Evolutionary conservation across 1,139 yeast genomes (phyloP).

Genomic region (Pichia norvegensis): DNA sequence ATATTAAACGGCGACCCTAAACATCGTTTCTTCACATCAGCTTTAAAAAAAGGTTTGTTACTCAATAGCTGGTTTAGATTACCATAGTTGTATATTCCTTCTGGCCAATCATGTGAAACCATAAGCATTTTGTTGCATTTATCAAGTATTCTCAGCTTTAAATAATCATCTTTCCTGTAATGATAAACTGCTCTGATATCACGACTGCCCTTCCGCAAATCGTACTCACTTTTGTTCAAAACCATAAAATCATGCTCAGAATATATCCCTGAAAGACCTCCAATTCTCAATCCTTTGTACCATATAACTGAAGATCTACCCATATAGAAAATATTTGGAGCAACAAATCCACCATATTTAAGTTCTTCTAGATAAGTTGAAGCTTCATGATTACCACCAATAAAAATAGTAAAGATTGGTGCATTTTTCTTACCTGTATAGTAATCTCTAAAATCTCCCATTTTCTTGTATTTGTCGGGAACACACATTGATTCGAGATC

Average conservation of each 20-base stretch:
- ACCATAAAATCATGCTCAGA: slow-evolving; percentile 41
- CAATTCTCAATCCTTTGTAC: slow-evolving; percentile 66
- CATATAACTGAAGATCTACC: slow-evolving; percentile 74
- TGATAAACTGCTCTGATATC: slow-evolving; percentile 64
- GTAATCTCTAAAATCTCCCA: slow-evolving; percentile 78
- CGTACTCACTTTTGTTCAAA: slow-evolving; percentile 31
- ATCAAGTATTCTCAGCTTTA: slow-evolving; percentile 42
- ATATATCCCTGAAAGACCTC: slow-evolving; percentile 82
- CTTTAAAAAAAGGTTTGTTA: slow-evolving; percentile 58
- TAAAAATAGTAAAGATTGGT: slow-evolving; percentile 69
- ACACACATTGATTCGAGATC: slow-evolving; percentile 64
- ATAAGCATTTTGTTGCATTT: slow-evolving; percentile 32
- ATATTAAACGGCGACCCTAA: slow-evolving; percentile 75
- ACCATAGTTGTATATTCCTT: slow-evolving; percentile 64
- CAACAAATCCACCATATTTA: slow-evolving; percentile 90
- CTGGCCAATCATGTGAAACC: slow-evolving; percentile 94
- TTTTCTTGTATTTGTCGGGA: slow-evolving; percentile 44
- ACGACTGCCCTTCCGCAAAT: slow-evolving; percentile 38
- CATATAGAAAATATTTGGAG: slow-evolving; percentile 80
- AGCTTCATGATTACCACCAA: slow-evolving; percentile 96
- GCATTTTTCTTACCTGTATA: slow-evolving; percentile 56
- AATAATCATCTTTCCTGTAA: slow-evolving; percentile 54
- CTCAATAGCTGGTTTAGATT: slow-evolving; percentile 40
- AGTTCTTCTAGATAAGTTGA: slow-evolving; percentile 69
- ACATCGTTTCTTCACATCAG: slow-evolving; percentile 50